A percentile compares a stretch with the other conserved stretches of the same genome.
Conservation (phyloP, 2,329 filamentous ascomycete species). For the Cladophialophora immunda region DNA sequence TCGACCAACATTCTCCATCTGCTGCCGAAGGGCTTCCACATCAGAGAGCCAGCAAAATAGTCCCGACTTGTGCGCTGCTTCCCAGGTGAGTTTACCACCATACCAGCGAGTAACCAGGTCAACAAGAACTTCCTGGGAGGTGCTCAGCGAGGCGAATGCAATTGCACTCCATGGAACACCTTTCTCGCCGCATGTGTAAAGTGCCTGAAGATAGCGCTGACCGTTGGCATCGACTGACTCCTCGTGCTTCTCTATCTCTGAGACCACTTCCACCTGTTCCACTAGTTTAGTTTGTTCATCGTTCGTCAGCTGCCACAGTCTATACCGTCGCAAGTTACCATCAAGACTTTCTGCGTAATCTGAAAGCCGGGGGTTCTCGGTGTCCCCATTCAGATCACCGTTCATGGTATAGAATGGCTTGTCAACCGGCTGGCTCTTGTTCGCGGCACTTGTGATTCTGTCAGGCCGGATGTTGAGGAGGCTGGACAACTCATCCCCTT, state of each 20-base stretch:
- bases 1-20: constrained; percentile 89
- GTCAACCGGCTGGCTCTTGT: constrained; percentile 30
- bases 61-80: constrained; percentile 83
- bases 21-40: constrained; percentile 72
- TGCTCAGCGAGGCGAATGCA: constrained; percentile 73
- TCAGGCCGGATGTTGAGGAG: constrained; percentile 70
- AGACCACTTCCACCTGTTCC: constrained; percentile 84
- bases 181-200: constrained; percentile 78
- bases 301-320: constrained; percentile 81
- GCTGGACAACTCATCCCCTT: constrained; percentile 81
- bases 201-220: constrained; percentile 69
- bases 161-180: constrained; percentile 73
- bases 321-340: constrained; percentile 76
- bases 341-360: constrained; percentile 74
- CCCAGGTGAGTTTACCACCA: constrained; percentile 82
- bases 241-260: constrained; percentile 83
- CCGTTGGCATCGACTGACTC: constrained; percentile 91
- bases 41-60: constrained; percentile 96
- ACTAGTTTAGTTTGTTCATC: constrained; percentile 59
- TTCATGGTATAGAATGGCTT: constrained; percentile 23
- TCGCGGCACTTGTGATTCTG: constrained; percentile 53
- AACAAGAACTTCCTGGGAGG: constrained; percentile 82
- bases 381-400: constrained; percentile 52
- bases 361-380: constrained; percentile 71
- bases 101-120: constrained; percentile 84